phyloP scores from a whole-genome alignment of 2,329 filamentous ascomycete genomes.

The Ampelomyces quisqualis region DNA sequence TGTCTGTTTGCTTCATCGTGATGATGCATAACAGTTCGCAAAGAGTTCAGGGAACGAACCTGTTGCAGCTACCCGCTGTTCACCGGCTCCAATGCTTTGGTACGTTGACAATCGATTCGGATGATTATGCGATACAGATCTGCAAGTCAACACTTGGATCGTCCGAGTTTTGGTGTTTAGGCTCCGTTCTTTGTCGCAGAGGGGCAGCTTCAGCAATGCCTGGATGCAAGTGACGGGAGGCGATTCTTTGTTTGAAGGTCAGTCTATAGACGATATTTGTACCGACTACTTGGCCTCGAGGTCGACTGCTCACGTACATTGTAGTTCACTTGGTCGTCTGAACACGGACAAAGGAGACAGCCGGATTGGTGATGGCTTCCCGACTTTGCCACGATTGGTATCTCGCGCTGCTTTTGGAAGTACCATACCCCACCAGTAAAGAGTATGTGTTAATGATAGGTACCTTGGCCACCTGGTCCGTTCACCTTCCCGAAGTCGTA shows the following conservation, averaged over 20 bases:
- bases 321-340: constrained; percentile 36
- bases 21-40: constrained; percentile 34
- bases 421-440: constrained; percentile 19
- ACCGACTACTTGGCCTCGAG: constrained; percentile 37
- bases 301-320: constrained; percentile 39
- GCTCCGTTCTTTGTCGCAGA: constrained; percentile 38
- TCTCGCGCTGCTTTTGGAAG: constrained; percentile 39
- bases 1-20: constrained; percentile 38
- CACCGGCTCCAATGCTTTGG: constrained; percentile 27
- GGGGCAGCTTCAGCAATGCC: constrained; percentile 27
- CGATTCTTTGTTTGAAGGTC: constrained; percentile 42
- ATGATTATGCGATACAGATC: constrained; percentile 19
- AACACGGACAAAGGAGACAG: constrained; percentile 46
- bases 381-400: constrained; percentile 36
- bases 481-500: constrained; percentile 28
- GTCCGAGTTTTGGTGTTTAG: constrained; percentile 38
- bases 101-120: constrained; percentile 32
- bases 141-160: constrained; percentile 30
- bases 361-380: constrained; percentile 41
- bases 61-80: constrained; percentile 38
- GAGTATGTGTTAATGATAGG: constrained; percentile 24
- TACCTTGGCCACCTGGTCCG: constrained; percentile 21
- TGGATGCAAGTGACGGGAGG: constrained; percentile 37
- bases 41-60: constrained; percentile 35
- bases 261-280: constrained; percentile 44